Base-by-base conservation (phyloP, 164 flowering plant species). In the Tetracentron sinense region DNA sequence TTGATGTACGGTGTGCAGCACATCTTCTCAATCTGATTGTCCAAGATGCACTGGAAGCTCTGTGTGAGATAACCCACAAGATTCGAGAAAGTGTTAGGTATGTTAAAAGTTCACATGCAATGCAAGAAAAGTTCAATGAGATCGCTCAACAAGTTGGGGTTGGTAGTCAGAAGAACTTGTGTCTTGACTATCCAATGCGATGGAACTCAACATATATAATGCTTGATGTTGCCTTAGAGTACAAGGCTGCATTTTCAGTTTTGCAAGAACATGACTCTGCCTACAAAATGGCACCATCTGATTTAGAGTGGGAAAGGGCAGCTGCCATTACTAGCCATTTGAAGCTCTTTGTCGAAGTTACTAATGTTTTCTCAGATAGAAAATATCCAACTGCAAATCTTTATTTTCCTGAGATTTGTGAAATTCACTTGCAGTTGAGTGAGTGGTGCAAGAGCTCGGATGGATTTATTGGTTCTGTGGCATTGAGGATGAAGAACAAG, bases 201-300 rank as follows among this genome's bases (percentile, higher is more conserved):
- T 87, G 90, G 92, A 79, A 79, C 62, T 73, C 87, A 47, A 86
- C 95, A 11, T 77, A 72, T 69, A 19, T 69, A 20, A 90, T 90
- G 97, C 79, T 88, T 53, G 83, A 83, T 70, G 71, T 79, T 15
- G 86, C 82, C 6, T 62, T 84, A 54, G 82, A 76, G 42, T 81
- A 79, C 71, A 82, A 63, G 69, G 77, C 49, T 62, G 89, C 77
- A 46, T 84, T 85, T 64, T 64, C 74, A 69, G 68, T 69, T 6
- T 42, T 87, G 56, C 80, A 65, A 69, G 81, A 80, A 55, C 74
- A 75, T 50, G 90, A 85, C 52, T 54, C 73, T 27, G 50, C 73
- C 38, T 83, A 72, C 72, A 56, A 71, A 23, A 44, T 57, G 33
- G 74, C 70, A 70, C 60, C 81, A 50, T 76, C 86, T 11, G 82